phyloP scores from a whole-genome alignment of 768 basidiomycete species.

The Tylopilus sp. region DNA sequence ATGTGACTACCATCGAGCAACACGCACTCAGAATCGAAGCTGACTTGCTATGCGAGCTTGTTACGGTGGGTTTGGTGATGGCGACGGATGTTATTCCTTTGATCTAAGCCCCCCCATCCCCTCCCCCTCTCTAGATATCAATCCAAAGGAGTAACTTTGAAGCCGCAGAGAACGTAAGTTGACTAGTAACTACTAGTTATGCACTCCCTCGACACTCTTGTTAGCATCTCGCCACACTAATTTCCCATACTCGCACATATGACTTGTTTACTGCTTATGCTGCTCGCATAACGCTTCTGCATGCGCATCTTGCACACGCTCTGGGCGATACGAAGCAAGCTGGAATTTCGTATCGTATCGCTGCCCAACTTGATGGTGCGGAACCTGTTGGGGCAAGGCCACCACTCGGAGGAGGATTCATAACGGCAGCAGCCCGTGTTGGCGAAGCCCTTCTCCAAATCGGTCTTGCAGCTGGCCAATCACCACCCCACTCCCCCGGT shows the following conservation, averaged over 20 bases:
- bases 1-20: slow-evolving; percentile 46
- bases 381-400: slow-evolving; percentile 22
- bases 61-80: slow-evolving; percentile 41
- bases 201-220: neutral
- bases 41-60: slow-evolving; percentile 67
- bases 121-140: slow-evolving; percentile 46
- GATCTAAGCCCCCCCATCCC: neutral
- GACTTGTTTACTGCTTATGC: slow-evolving; percentile 54
- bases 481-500: neutral
- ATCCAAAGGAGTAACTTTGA: slow-evolving; percentile 69
- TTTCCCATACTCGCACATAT: slow-evolving; percentile 60
- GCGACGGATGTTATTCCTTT: neutral
- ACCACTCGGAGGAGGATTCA: slow-evolving; percentile 34
- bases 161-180: slow-evolving; percentile 53
- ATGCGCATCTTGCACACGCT: slow-evolving; percentile 74
- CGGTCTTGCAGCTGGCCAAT: slow-evolving; percentile 33
- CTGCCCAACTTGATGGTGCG: slow-evolving; percentile 45
- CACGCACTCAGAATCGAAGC: slow-evolving; percentile 62
- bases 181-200: no score
- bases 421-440: slow-evolving; percentile 46
- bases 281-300: slow-evolving; percentile 61
- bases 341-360: slow-evolving; percentile 58
- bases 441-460: slow-evolving; percentile 51
- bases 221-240: slow-evolving; percentile 43
- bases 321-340: slow-evolving; percentile 52